Base-by-base conservation (phyloP, 176 grass and related monocot genomes). In the Pontederia paniculata region DNA sequence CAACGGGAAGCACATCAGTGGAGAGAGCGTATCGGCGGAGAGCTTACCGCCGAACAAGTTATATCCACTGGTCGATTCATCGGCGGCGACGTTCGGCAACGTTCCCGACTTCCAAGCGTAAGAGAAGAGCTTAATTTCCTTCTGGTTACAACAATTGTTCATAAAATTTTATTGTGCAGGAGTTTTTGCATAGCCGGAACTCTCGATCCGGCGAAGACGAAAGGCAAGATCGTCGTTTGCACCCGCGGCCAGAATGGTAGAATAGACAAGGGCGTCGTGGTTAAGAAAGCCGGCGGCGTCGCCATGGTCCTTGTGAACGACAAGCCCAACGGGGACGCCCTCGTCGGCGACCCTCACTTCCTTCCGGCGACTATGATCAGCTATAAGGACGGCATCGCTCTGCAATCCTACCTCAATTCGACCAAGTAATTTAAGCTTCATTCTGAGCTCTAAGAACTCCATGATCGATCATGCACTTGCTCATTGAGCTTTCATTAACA, bases 361-460 rank as follows among this genome's bases (percentile, higher is more conserved):
- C 84, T 95, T 23, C 89, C 89, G 0, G 81, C 84, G 5, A 83
- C 73, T 16, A 77, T 80, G 81, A 82, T 95, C 52, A 77, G 75
- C 21, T 85, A 77, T 61, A 63, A 10, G 8, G 78, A 82, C 60
- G 65, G 65, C 20, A 9, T 77, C 0, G 50, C 54, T 1, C 75
- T 95, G 6, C 54, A 43, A 55, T 14, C 49, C 10, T 95, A 95
- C 66, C 68, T 95, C 66, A 15, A 23, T 0, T 69, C 78, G 6
- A 71, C 81, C 2, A 67, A 74, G 77, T 80, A 80, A 65, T 60
- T 15, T 2, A 22, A 10, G 1, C 10, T 42, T 55, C 51, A 28
- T 68, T 17, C 20, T 25, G 18, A 41, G 42, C 55, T 37, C 49
- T n/a, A 31, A 9, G 10, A 23, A 55, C 46, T 13, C 19, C 31